These are phyloP conservation scores for Tolypocladium sp. DNA, from an alignment of 2,329 filamentous ascomycete species.

Conservation along the genomic window DNA sequence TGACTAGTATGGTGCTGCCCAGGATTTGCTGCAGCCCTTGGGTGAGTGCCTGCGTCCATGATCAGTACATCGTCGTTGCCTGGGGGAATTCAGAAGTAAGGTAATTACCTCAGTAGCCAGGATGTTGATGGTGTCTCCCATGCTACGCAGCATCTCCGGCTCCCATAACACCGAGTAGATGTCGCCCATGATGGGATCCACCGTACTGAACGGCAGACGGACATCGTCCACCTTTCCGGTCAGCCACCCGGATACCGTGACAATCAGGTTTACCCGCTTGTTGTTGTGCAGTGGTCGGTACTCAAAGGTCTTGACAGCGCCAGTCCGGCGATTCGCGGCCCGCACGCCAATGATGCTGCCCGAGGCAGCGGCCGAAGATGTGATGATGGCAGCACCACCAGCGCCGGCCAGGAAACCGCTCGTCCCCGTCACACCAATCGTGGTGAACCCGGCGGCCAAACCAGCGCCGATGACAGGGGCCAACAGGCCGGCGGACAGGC, in stretches of 20 bases:
- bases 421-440: constrained; percentile 86
- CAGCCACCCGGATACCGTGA: constrained; percentile 97
- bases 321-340: constrained; percentile 80
- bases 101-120: constrained; percentile 81
- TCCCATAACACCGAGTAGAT: constrained; percentile 97
- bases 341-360: constrained; percentile 79
- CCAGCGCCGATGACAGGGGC: constrained; percentile 92
- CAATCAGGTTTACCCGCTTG: constrained; percentile 89
- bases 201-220: constrained; percentile 86
- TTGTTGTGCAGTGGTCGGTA: constrained; percentile 96
- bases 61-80: neutral
- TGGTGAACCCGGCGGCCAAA: constrained; percentile 87
- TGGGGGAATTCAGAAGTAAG: neutral
- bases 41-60: constrained; percentile 62
- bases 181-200: constrained; percentile 96
- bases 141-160: constrained; percentile 93
- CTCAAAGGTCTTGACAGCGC: constrained; percentile 91
- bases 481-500: constrained; percentile 81
- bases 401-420: constrained; percentile 82
- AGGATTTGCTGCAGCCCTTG: constrained; percentile 94
- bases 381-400: constrained; percentile 89
- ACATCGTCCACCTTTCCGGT: constrained; percentile 97
- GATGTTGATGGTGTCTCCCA: constrained; percentile 98
- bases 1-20: constrained; percentile 77
- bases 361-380: constrained; percentile 76